Conservation (phyloP, 192 early-diverging fungal genomes). For the Rhizophagus clarus region DNA sequence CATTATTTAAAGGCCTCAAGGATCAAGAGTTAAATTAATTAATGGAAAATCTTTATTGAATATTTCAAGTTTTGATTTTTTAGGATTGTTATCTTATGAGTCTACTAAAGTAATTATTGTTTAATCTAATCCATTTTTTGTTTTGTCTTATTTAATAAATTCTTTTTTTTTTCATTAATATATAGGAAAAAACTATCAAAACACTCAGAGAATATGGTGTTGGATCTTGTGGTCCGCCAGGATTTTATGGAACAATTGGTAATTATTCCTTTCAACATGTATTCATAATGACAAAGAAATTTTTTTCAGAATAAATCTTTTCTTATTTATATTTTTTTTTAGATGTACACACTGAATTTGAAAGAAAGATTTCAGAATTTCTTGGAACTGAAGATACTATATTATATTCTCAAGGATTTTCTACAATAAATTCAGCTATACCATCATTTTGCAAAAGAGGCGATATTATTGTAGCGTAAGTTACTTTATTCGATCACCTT, state of each 20-base stretch:
- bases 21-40: constrained; percentile 63
- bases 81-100: constrained; percentile 78
- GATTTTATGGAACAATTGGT: constrained; percentile 86
- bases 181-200: constrained; percentile 74
- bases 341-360: constrained; percentile 95
- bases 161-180: not conserved
- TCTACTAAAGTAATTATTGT: constrained; percentile 57
- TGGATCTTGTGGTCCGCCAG: constrained; percentile 93
- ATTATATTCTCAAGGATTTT: constrained; percentile 94
- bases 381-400: constrained; percentile 84
- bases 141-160: not conserved
- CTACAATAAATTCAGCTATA: too few relatives aligned
- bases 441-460: constrained; percentile 97
- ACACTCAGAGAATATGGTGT: constrained; percentile 95
- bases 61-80: constrained; percentile 88
- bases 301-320: too few relatives aligned
- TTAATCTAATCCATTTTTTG: not conserved
- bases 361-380: constrained; percentile 82
- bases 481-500: constrained; percentile 21
- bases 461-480: constrained; percentile 87
- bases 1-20: constrained; percentile 44
- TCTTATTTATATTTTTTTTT: constrained; percentile 14
- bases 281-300: not conserved
- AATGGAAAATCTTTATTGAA: constrained; percentile 72
- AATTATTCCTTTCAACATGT: not conserved